phyloP scores from a whole-genome alignment of 371 early-diverging fungal genomes.

The Paraphysoderma sedebokerense region DNA sequence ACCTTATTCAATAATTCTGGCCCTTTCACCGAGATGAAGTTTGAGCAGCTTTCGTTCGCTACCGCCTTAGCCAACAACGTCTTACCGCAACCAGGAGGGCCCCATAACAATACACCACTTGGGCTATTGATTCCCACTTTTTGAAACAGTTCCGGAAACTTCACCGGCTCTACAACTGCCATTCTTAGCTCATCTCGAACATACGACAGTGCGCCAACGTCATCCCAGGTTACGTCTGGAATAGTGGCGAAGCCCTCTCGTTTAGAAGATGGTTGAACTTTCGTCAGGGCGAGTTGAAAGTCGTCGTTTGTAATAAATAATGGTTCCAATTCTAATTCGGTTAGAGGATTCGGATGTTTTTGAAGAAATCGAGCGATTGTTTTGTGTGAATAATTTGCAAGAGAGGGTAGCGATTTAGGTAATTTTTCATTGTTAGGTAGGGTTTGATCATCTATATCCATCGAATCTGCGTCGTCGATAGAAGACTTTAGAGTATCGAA shows the following conservation, averaged over 20 bases:
- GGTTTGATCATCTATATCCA: constrained; percentile 12
- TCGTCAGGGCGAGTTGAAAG: constrained; percentile 73
- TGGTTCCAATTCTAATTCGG: constrained; percentile 61
- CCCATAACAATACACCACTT: constrained; percentile 94
- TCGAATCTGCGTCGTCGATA: constrained; percentile 13
- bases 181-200: constrained; percentile 87
- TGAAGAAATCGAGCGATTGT: constrained; percentile 51
- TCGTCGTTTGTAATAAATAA: constrained; percentile 74
- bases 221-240: constrained; percentile 87
- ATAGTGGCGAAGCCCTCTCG: constrained; percentile 98
- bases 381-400: constrained; percentile 12
- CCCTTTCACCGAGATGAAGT: constrained; percentile 98
- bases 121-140: constrained; percentile 84
- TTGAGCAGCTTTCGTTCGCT: constrained; percentile 90
- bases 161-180: constrained; percentile 93
- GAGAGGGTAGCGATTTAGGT: constrained; percentile 13
- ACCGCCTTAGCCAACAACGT: constrained; percentile 98
- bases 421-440: not conserved
- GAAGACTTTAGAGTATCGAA: constrained; percentile 58
- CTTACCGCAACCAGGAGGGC: constrained; percentile 99
- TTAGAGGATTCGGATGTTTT: constrained; percentile 51
- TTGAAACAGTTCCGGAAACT: constrained; percentile 79
- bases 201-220: constrained; percentile 77
- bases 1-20: constrained; percentile 97
- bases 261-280: constrained; percentile 93